Conservation (phyloP, 306 rosid species). For the Macrotyloma uniflorum region DNA sequence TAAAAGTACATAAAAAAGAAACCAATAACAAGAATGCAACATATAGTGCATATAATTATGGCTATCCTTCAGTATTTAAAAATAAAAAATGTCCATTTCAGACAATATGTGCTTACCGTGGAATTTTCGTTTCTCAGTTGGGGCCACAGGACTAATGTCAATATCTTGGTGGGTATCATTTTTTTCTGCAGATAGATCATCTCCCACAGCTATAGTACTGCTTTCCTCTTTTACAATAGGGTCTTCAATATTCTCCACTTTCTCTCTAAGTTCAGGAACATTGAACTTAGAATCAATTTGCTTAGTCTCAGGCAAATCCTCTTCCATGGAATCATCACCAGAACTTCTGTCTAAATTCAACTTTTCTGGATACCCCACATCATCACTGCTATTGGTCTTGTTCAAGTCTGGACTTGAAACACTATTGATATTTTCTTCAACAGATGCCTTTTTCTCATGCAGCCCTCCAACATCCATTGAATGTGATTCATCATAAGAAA, state of each 20-base stretch:
- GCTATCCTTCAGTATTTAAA: not conserved
- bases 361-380: conserved; percentile 84
- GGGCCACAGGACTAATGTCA: conserved; percentile 49
- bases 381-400: conserved; percentile 52
- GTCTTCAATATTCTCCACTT: conserved; percentile 52
- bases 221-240: conserved; percentile 59
- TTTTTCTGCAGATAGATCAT: conserved; percentile 57
- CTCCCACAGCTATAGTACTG: conserved; percentile 50
- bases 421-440: conserved; percentile 52
- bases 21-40: conserved; percentile 5
- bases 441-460: conserved; percentile 45
- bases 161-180: conserved; percentile 52
- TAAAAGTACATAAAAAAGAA: not conserved
- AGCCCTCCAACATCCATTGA: conserved; percentile 62
- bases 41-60: not conserved
- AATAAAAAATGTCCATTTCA: not conserved
- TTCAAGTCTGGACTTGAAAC: conserved; percentile 54
- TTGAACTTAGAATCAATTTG: conserved; percentile 74
- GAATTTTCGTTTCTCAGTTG: conserved; percentile 82
- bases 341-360: conserved; percentile 96
- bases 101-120: conserved; percentile 58
- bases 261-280: conserved; percentile 61
- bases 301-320: conserved; percentile 84
- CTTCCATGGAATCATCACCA: conserved; percentile 99
- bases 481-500: conserved; percentile 70